These are phyloP conservation scores for Solanum hybrid DNA, from an alignment of 305 asterid species.

Conservation along the genomic window DNA sequence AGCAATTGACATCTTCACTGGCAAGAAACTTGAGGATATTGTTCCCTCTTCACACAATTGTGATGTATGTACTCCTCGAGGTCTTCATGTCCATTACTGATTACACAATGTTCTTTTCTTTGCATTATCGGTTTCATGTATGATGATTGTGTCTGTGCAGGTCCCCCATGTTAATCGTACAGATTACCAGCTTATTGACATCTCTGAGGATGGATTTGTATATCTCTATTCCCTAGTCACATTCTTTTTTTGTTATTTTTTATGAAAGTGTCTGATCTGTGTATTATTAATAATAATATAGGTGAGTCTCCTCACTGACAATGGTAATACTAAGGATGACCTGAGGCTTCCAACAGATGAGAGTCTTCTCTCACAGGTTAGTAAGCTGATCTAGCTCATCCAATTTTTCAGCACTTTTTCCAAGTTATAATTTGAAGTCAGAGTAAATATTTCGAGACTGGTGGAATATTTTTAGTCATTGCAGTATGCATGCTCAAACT, in stretches of 20 bases:
- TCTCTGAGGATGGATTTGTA: not conserved
- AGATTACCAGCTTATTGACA: not conserved
- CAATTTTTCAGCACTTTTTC: not conserved
- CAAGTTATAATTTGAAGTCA: not conserved
- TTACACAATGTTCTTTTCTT: not conserved
- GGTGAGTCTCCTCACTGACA: not conserved
- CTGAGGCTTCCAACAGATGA: not conserved
- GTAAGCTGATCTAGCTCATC: not conserved
- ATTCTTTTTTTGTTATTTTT: not conserved
- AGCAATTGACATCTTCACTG: conserved; percentile 67
- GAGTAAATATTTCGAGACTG: not conserved
- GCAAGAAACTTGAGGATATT: conserved; percentile 83
- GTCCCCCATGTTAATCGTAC: not conserved
- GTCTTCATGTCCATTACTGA: not conserved
- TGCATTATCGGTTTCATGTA: not conserved
- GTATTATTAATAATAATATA: not conserved
- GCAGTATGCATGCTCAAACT: not conserved
- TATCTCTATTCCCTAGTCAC: not conserved
- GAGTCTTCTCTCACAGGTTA: not conserved
- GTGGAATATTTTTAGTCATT: not conserved
- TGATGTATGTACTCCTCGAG: conserved; percentile 33
- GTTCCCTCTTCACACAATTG: conserved; percentile 85
- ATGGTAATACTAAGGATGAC: not conserved
- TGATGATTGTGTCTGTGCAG: conserved; percentile 19
- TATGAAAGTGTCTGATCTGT: not conserved